Conservation (phyloP, 2,329 filamentous ascomycete species). For the Microsporum canis region DNA sequence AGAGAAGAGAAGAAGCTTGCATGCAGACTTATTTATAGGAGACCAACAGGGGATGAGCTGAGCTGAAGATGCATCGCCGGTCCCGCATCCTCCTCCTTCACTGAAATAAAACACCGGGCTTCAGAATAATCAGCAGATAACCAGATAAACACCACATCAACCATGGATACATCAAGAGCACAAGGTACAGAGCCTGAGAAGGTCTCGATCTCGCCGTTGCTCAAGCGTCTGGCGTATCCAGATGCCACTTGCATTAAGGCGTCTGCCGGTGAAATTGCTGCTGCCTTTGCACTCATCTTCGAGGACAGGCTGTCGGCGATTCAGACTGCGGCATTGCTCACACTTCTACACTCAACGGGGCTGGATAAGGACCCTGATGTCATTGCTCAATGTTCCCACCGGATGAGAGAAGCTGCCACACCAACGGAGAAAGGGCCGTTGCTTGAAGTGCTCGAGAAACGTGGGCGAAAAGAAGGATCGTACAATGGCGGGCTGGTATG, state of each 20-base stretch:
- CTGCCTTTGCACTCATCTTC: conserved; percentile 85
- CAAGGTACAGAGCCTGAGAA: conserved; percentile 20
- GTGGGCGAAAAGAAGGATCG: conserved; percentile 54
- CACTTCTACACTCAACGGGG: conserved; percentile 81
- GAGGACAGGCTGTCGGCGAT: conserved; percentile 79
- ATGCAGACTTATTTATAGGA: background rate
- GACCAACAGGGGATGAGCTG: background rate
- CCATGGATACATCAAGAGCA: background rate
- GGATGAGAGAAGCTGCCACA: conserved; percentile 72
- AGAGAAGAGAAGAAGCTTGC: background rate
- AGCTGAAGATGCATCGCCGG: background rate
- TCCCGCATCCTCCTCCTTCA: background rate
- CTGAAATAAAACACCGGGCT: background rate
- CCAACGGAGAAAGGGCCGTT: conserved; percentile 57
- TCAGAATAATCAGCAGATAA: background rate
- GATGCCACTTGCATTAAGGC: conserved; percentile 40
- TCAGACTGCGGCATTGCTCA: conserved; percentile 76
- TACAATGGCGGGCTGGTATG: conserved; percentile 78
- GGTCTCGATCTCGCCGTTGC: conserved; percentile 39
- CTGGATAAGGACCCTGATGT: conserved; percentile 77
- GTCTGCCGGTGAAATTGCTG: conserved; percentile 69
- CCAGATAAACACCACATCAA: background rate
- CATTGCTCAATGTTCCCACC: conserved; percentile 68
- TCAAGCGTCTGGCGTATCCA: conserved; percentile 37
- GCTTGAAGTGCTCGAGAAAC: conserved; percentile 47